phyloP scores from a whole-genome alignment of 805 yeast genomes.

The Hanseniaspora vineae region DNA sequence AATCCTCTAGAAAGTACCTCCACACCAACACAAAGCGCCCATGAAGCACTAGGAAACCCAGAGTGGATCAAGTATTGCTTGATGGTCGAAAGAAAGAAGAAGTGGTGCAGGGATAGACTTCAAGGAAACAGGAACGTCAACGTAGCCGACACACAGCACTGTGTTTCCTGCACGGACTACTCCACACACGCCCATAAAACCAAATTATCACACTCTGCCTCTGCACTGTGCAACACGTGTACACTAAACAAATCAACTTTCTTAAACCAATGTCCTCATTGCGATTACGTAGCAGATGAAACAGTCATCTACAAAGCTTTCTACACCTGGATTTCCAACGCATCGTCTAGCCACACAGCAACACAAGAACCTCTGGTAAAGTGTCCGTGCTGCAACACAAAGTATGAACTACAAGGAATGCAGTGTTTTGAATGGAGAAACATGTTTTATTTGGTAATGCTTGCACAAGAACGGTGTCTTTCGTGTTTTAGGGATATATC shows the following conservation, averaged over 20 bases:
- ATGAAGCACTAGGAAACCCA: background rate
- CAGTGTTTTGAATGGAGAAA: background rate
- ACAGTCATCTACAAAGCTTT: background rate
- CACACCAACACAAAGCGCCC: too few species aligned
- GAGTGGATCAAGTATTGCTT: background rate
- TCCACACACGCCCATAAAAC: too few species aligned
- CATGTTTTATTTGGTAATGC: background rate
- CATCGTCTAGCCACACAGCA: background rate
- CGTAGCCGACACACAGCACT: too few species aligned
- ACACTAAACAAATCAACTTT: background rate
- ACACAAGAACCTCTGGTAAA: background rate
- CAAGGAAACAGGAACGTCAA: too few species aligned
- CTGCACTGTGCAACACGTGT: background rate
- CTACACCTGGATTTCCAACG: background rate
- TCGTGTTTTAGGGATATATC: background rate
- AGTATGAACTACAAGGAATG: background rate
- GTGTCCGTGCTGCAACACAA: background rate
- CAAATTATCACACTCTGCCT: too few species aligned
- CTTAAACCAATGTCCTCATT: background rate
- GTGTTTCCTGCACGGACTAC: too few species aligned
- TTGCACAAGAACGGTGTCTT: background rate
- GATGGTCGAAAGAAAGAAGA: background rate
- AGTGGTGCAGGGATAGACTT: background rate
- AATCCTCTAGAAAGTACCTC: too few species aligned
- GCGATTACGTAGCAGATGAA: background rate